Percentiles rank a stretch among this genome's conserved stretches.
These are phyloP conservation scores for Quercus mongolica DNA, from an alignment of 306 rosid genomes.

Conservation along the genomic window DNA sequence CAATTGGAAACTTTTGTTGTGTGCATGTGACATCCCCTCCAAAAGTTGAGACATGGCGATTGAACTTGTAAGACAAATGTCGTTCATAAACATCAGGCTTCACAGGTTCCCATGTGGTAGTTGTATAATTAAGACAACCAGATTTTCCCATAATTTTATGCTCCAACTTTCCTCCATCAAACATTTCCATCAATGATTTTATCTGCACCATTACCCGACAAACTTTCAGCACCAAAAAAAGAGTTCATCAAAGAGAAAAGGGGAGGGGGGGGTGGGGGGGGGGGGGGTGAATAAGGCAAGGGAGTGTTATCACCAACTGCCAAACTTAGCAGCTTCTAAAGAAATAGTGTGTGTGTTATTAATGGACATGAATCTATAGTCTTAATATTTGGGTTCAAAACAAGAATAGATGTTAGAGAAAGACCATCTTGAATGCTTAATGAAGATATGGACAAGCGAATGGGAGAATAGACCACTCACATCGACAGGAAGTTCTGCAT, in stretches of 20 bases:
- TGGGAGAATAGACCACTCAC: conserved; percentile 30
- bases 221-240: background rate
- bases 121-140: conserved; percentile 55
- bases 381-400: too few species aligned
- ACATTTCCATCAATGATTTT: conserved; percentile 52
- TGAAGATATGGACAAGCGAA: background rate
- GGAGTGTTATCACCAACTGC: too few species aligned
- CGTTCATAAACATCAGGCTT: conserved; percentile 45
- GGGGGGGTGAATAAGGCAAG: too few species aligned
- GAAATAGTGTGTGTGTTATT: too few species aligned
- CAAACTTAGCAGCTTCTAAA: too few species aligned
- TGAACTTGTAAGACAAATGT: conserved; percentile 54
- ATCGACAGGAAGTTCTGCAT: conserved; percentile 58
- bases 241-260: background rate
- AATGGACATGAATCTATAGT: too few species aligned
- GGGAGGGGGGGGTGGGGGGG: too few species aligned
- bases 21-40: conserved; percentile 68
- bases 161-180: conserved; percentile 70
- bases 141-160: conserved; percentile 60
- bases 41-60: conserved; percentile 45
- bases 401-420: too few species aligned
- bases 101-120: conserved; percentile 59
- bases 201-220: conserved; percentile 37
- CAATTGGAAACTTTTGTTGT: conserved; percentile 46
- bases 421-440: background rate